Evolutionary conservation across 2,329 filamentous ascomycete species (phyloP), one percentile per base, ranked within the genome.

Genomic region (Beauveria sp.): DNA sequence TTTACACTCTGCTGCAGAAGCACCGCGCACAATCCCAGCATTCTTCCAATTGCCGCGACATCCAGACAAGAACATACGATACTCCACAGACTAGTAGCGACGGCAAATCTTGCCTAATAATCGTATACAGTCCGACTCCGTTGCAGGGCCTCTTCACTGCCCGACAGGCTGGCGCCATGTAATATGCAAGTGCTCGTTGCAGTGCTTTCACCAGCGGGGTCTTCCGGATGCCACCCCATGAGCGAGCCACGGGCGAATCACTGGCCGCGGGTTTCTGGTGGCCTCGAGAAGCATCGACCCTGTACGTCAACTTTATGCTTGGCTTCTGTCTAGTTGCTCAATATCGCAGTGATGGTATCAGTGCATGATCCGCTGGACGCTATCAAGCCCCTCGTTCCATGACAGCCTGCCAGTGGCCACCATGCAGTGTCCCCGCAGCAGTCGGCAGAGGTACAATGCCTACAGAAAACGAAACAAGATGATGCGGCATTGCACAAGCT

Each of bases 171-270:
- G 44, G 20, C 41, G 51, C 28, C 50, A 40, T 28, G 28, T 58
- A 46, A 51, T 40, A 53, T 59, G 57, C 57, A 43, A 47, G 57
- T 59, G 57, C 57, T 59, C 16, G 50, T 16, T 22, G 57, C 57
- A 59, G 34, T 59, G 50, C 48, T 50, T 50, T 59, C 24, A 22
- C 8, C 47, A 28, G 56, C 56, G 56, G 56, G 56, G 56, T 52
- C 37, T 40, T 37, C 47, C 47, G 37, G n/a, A 59, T 52, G 56
- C 22, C 56, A 51, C 56, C 56, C 52, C 56, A 44, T 8, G 44
- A 50, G 44, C 56, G 46, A 57, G 44, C 46, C 28, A 37, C 54
- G 5, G 5, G 26, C 50, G 37, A 43, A 54, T 26, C 54, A 34
- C n/a, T 57, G n/a, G 18, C 7, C 12, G 20, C 20, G 34, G 34